Evolutionary conservation across 257 asterid species (phyloP).

Genomic region (Lantana camara): DNA sequence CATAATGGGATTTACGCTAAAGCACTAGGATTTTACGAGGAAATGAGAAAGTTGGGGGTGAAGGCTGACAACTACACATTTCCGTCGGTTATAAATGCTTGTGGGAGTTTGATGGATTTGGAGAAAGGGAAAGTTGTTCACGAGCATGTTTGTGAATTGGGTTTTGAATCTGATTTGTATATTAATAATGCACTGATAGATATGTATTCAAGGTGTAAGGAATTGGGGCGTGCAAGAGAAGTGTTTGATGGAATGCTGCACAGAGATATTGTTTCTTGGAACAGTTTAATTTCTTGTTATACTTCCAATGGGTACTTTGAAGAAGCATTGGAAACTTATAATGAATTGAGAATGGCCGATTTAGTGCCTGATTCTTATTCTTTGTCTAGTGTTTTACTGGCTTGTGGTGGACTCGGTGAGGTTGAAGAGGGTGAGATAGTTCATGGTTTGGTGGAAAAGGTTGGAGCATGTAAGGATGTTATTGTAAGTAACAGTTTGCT

Average conservation of each 20-base stretch:
- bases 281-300: slow-evolving; percentile 77
- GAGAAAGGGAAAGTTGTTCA: slow-evolving; percentile 54
- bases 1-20: slow-evolving; percentile 49
- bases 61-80: slow-evolving; percentile 66
- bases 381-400: slow-evolving; percentile 50
- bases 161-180: slow-evolving; percentile 65
- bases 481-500: slow-evolving; percentile 61
- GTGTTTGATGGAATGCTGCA: slow-evolving; percentile 69
- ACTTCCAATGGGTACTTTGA: slow-evolving; percentile 63
- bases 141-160: slow-evolving; percentile 48
- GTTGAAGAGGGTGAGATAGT: slow-evolving; percentile 56
- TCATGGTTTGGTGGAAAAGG: slow-evolving; percentile 68
- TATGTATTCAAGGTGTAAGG: slow-evolving; percentile 64
- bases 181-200: slow-evolving; percentile 67
- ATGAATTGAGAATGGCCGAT: slow-evolving; percentile 40
- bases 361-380: slow-evolving; percentile 61
- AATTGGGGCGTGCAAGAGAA: slow-evolving; percentile 47
- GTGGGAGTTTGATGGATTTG: slow-evolving; percentile 58
- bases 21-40: slow-evolving; percentile 59
- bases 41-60: slow-evolving; percentile 52
- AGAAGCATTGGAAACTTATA: slow-evolving; percentile 58
- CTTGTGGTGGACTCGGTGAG: slow-evolving; percentile 66
- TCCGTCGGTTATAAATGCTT: slow-evolving; percentile 76
- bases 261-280: slow-evolving; percentile 81
- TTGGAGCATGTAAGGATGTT: slow-evolving; percentile 53